These are phyloP conservation scores for Fusarium transvaalense DNA, from an alignment of 2,329 filamentous ascomycete species.

Conservation along the genomic window DNA sequence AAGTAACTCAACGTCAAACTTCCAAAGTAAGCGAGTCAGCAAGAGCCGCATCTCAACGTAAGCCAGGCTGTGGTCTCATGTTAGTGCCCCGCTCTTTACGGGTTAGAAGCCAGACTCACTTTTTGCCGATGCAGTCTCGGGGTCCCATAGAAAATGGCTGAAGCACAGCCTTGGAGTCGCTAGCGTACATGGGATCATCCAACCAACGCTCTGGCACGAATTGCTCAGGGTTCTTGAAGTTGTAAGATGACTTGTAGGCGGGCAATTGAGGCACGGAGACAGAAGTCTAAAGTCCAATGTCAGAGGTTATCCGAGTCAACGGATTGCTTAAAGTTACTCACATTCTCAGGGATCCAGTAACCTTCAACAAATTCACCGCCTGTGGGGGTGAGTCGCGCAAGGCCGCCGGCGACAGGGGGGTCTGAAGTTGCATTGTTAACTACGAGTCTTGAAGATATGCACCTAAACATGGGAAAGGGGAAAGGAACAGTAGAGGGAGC, in stretches of 20 bases:
- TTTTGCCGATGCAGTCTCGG: slow-evolving; percentile 17
- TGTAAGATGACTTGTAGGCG: background rate
- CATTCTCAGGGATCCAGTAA: slow-evolving; percentile 7
- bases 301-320: fast-evolving
- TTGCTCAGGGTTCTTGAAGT: slow-evolving; percentile 3
- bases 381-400: background rate
- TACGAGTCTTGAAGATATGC: fast-evolving
- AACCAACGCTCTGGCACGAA: slow-evolving; percentile 19
- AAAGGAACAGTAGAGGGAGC: no score
- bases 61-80: background rate
- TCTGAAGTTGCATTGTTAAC: background rate
- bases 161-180: background rate
- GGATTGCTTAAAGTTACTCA: fast-evolving
- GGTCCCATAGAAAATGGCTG: slow-evolving; percentile 10
- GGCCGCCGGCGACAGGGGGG: background rate
- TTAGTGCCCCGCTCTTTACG: fast-evolving
- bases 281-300: background rate
- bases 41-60: slow-evolving; percentile 18
- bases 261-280: slow-evolving; percentile 3
- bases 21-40: slow-evolving; percentile 13
- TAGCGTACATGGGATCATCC: background rate
- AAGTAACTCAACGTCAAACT: slow-evolving; percentile 9
- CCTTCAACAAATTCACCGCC: slow-evolving; percentile 14
- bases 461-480: no score
- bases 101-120: background rate